A percentile compares a stretch with the other conserved stretches of the same genome.
phyloP scores from a whole-genome alignment of 805 yeast species.

The Saccharomycopsis sp. region DNA sequence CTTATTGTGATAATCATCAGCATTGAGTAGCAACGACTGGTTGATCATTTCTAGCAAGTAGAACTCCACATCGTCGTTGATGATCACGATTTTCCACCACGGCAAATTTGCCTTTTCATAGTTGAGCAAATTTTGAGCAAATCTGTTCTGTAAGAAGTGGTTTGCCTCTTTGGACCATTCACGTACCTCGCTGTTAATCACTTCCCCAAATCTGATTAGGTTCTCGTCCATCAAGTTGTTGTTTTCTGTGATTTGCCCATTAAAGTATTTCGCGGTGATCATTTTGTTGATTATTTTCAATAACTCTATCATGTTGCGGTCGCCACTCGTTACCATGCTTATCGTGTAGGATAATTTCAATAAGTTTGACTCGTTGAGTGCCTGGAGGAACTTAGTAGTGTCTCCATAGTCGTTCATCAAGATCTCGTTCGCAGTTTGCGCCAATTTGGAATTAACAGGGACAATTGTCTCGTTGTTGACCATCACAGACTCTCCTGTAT shows the following conservation, averaged over 20 bases:
- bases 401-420: slow-evolving; percentile 18
- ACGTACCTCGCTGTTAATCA: slow-evolving; percentile 9
- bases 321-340: slow-evolving; percentile 10
- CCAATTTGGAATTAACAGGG: slow-evolving; percentile 9
- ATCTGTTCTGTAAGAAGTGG: slow-evolving; percentile 9
- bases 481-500: background rate
- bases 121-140: background rate
- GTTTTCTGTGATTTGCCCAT: background rate
- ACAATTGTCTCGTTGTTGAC: background rate
- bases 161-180: slow-evolving; percentile 17
- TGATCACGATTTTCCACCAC: slow-evolving; percentile 16
- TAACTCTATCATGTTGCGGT: slow-evolving; percentile 1
- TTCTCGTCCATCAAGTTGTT: slow-evolving; percentile 2
- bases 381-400: slow-evolving; percentile 10
- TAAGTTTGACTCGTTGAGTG: slow-evolving; percentile 12
- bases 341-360: slow-evolving; percentile 13
- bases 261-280: slow-evolving; percentile 8
- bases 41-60: slow-evolving; percentile 17
- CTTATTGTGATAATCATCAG: background rate
- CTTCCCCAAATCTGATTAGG: background rate
- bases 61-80: slow-evolving; percentile 18
- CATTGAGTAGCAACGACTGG: slow-evolving; percentile 2
- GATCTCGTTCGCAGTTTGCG: slow-evolving; percentile 16
- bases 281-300: slow-evolving; percentile 11
- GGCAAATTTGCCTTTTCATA: slow-evolving; percentile 9